A percentile compares a stretch with the other conserved stretches of the same genome.
phyloP scores from a whole-genome alignment of 345 rosid genomes.

The Cardamine occulta region DNA sequence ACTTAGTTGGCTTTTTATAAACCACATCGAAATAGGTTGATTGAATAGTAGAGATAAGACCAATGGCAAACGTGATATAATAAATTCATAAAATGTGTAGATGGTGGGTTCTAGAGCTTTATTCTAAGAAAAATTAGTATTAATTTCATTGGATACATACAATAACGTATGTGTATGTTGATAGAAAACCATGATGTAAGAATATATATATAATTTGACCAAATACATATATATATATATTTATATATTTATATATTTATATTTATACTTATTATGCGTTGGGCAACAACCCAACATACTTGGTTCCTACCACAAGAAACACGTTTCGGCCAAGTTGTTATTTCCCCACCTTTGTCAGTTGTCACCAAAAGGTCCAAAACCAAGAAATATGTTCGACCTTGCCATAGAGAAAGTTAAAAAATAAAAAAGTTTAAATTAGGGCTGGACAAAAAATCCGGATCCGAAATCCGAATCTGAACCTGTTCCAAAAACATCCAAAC shows the following conservation, averaged over 20 bases:
- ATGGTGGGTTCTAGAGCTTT: constrained; percentile 1
- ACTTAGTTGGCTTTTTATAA: not conserved
- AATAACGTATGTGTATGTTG: constrained; percentile 4
- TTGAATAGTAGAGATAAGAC: constrained; percentile 6
- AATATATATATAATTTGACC: too few species aligned
- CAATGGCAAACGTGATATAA: constrained; percentile 22
- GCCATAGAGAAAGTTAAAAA: not conserved
- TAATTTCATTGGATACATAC: not conserved
- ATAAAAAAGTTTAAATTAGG: not conserved
- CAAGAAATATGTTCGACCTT: not conserved
- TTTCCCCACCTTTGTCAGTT: not conserved
- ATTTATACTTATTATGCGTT: constrained; percentile 14
- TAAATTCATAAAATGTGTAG: not conserved
- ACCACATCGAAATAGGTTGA: not conserved
- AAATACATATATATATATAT: too few species aligned
- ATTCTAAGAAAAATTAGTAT: not conserved
- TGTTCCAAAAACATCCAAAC: too few species aligned
- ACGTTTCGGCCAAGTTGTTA: constrained; percentile 23
- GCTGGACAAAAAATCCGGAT: too few species aligned
- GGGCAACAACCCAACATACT: constrained; percentile 41
- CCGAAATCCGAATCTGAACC: too few species aligned
- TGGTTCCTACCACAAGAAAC: constrained; percentile 32
- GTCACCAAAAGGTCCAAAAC: not conserved
- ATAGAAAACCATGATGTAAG: not conserved
- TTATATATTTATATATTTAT: too few species aligned